These are phyloP conservation scores for Linnemannia zychae DNA, from an alignment of 192 early-diverging fungal species.

Conservation along the genomic window DNA sequence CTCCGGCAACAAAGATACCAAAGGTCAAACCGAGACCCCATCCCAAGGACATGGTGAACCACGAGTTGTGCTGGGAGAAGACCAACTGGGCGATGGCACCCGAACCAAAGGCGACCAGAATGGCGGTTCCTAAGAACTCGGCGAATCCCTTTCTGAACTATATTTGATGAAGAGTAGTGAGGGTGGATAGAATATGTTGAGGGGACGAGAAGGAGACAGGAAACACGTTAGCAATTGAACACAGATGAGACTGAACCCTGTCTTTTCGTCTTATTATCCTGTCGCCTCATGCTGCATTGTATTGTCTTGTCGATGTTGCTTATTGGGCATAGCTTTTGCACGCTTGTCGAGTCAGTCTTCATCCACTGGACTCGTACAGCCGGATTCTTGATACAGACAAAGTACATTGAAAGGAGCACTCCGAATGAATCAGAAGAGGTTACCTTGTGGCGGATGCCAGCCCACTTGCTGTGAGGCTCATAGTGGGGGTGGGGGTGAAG, in stretches of 20 bases:
- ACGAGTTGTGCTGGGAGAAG: constrained; percentile 47
- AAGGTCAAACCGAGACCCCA: constrained; percentile 77
- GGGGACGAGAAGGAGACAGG: background rate
- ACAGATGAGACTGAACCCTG: background rate
- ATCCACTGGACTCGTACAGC: no score
- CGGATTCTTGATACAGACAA: no score
- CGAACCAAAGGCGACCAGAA: constrained; percentile 74
- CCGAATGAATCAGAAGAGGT: no score
- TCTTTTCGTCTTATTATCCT: no score
- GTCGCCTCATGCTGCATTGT: no score
- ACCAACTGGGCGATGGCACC: constrained; percentile 71
- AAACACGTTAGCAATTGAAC: constrained; percentile 5
- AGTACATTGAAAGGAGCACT: no score
- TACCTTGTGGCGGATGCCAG: constrained; percentile 55
- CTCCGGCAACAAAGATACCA: constrained; percentile 73
- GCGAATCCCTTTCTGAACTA: constrained; percentile 67
- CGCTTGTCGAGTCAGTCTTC: no score
- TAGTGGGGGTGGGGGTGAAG: constrained; percentile 22
- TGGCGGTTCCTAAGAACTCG: constrained; percentile 82
- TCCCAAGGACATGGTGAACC: constrained; percentile 69
- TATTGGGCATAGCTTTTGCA: no score
- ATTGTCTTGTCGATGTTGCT: no score
- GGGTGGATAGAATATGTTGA: background rate
- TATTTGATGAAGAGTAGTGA: background rate
- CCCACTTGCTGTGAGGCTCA: constrained; percentile 46